Conservation (phyloP, 1,284 basidiomycete species). For the Malassezia psittaci region DNA sequence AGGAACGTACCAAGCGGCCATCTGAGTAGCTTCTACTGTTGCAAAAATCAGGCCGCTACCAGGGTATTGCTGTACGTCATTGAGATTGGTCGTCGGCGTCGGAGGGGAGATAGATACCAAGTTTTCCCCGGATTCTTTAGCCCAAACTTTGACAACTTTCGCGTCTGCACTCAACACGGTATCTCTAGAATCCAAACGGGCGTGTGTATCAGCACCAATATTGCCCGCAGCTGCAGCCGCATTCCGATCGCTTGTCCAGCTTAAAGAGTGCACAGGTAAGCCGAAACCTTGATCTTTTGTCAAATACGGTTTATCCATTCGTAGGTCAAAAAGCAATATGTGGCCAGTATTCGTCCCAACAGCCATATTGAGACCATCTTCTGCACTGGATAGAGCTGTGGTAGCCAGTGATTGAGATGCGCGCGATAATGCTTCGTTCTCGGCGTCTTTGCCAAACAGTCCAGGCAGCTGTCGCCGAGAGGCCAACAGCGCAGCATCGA, state of each 20-base stretch:
- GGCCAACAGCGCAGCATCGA: slow-evolving; percentile 43
- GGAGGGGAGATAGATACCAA: slow-evolving; percentile 86
- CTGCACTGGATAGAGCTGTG: slow-evolving; percentile 62
- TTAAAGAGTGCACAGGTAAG: slow-evolving; percentile 71
- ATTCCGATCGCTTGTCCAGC: slow-evolving; percentile 73
- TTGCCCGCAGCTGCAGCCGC: slow-evolving; percentile 17
- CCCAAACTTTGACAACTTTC: slow-evolving; percentile 49
- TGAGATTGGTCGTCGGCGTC: slow-evolving; percentile 66
- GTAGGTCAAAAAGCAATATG: slow-evolving; percentile 85
- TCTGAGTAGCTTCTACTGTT: slow-evolving; percentile 43
- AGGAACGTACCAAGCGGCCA: slow-evolving; percentile 62
- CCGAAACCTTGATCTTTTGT: slow-evolving; percentile 96
- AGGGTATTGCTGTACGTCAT: slow-evolving; percentile 42
- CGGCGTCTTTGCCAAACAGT: slow-evolving; percentile 35
- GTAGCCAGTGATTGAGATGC: slow-evolving; percentile 55
- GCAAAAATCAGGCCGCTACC: slow-evolving; percentile 43
- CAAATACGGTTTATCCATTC: slow-evolving; percentile 70
- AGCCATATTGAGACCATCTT: slow-evolving; percentile 84
- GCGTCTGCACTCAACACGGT: slow-evolving; percentile 41
- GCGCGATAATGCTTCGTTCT: slow-evolving; percentile 26
- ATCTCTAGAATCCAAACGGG: slow-evolving; percentile 51
- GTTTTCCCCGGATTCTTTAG: slow-evolving; percentile 68
- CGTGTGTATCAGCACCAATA: slow-evolving; percentile 59
- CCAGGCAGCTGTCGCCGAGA: slow-evolving; percentile 47
- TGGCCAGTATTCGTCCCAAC: slow-evolving; percentile 90